These are phyloP conservation scores for Pythium pyrilobum DNA, from an alignment of 352 stramenopile genomes.

Conservation along the genomic window DNA sequence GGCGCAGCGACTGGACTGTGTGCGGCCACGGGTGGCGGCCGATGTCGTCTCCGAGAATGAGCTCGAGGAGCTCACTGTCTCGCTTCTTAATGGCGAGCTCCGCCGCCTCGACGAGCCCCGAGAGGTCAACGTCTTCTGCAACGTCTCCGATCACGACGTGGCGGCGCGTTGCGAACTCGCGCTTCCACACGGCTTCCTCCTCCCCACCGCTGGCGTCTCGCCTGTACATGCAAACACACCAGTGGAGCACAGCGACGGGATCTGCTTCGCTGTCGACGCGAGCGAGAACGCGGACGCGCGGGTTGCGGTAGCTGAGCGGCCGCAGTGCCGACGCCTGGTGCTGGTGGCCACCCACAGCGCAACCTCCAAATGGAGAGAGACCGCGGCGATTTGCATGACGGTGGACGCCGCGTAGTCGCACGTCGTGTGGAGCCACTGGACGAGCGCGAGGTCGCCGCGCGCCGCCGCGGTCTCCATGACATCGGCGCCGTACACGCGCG, in stretches of 20 bases:
- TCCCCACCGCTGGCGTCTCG: no score
- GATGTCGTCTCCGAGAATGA: background rate
- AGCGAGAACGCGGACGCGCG: background rate
- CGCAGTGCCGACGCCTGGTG: background rate
- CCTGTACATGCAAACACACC: background rate
- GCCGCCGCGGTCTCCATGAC: background rate
- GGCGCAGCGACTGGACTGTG: background rate
- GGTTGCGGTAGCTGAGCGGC: background rate
- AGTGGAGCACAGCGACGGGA: background rate
- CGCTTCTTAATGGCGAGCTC: background rate
- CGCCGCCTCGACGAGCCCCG: background rate
- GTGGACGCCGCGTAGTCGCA: background rate
- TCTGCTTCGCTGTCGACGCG: background rate
- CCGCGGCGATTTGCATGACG: background rate
- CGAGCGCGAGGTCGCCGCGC: background rate
- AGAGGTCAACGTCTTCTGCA: background rate
- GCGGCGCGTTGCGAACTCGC: background rate
- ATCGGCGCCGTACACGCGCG: background rate
- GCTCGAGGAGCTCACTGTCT: background rate
- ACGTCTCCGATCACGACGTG: background rate
- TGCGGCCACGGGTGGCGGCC: background rate
- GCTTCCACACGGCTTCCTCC: no score
- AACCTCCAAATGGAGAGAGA: background rate
- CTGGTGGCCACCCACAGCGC: background rate
- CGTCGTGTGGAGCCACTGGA: background rate